Conservation (phyloP, 2,329 filamentous ascomycete species). For the Gnomoniopsis smithogilvyi region DNA sequence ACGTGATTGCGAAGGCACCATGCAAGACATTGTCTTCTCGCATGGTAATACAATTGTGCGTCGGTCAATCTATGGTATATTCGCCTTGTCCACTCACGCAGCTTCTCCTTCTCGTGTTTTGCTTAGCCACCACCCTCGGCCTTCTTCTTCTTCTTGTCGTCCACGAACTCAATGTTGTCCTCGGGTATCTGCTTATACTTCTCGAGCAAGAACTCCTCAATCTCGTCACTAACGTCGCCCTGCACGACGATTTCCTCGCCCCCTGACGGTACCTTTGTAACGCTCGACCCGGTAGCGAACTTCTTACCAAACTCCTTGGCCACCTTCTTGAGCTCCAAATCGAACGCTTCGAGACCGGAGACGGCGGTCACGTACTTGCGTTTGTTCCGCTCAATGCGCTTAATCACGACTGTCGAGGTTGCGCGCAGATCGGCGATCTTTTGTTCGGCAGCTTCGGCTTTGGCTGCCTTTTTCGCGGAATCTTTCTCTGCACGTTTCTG, state of each 20-base stretch:
- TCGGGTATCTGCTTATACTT: conserved; percentile 88
- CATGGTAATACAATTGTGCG: background rate
- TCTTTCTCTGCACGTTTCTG: conserved; percentile 96
- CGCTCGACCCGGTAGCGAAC: conserved; percentile 89
- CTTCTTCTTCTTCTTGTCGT: conserved; percentile 94
- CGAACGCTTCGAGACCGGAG: conserved; percentile 85
- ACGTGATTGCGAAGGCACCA: conserved; percentile 15
- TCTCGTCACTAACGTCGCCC: conserved; percentile 92
- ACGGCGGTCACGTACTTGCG: conserved; percentile 94
- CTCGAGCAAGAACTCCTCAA: conserved; percentile 85
- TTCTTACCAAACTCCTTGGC: conserved; percentile 98
- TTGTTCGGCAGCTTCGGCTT: conserved; percentile 82
- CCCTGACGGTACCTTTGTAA: conserved; percentile 82
- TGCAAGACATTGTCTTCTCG: background rate
- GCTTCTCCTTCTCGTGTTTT: conserved; percentile 3
- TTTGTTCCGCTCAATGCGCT: conserved; percentile 97
- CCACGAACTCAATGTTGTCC: conserved; percentile 90
- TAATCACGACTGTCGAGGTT: conserved; percentile 81
- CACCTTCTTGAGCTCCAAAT: conserved; percentile 86
- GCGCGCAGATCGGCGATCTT: conserved; percentile 81
- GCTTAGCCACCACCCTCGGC: conserved; percentile 25
- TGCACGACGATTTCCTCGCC: conserved; percentile 98
- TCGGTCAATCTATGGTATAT: background rate
- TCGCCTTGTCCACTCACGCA: background rate
- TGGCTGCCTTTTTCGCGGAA: conserved; percentile 93